Evolutionary conservation across 345 rosid genomes (phyloP).

Genomic region (Citropsis articulata): DNA sequence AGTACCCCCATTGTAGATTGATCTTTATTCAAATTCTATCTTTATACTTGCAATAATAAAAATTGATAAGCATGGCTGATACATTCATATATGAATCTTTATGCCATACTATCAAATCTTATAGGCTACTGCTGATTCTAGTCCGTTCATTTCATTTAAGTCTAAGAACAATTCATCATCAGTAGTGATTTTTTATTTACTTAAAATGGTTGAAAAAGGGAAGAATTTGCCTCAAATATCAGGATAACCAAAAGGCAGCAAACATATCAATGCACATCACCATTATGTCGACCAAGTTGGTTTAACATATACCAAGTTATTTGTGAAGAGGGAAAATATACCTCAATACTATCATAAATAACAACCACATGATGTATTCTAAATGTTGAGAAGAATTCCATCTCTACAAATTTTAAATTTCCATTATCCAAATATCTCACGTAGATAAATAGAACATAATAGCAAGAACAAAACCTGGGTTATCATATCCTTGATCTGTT

Average conservation of each 20-base stretch:
- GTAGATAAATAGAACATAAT: not conserved
- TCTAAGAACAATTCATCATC: no score
- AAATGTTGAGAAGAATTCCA: not conserved
- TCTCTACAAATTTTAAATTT: not conserved
- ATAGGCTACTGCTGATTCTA: no score
- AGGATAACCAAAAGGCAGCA: not conserved
- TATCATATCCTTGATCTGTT: slow-evolving; percentile 75
- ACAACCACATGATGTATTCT: not conserved
- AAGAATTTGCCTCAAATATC: not conserved
- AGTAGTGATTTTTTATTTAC: not conserved
- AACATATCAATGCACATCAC: not conserved
- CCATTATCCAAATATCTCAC: not conserved
- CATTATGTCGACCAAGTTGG: not conserved
- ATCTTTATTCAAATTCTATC: no score
- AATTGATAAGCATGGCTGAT: no score
- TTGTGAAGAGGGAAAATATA: not conserved
- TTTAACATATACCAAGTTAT: not conserved
- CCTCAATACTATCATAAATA: not conserved
- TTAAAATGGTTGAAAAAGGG: not conserved
- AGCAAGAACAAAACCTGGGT: slow-evolving; percentile 36
- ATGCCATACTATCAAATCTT: no score
- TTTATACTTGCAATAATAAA: no score
- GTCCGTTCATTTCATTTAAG: no score
- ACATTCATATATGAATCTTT: no score
- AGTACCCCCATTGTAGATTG: no score